Conservation (phyloP, 768 basidiomycete species). For the Omphalotus guepiniiformis region DNA sequence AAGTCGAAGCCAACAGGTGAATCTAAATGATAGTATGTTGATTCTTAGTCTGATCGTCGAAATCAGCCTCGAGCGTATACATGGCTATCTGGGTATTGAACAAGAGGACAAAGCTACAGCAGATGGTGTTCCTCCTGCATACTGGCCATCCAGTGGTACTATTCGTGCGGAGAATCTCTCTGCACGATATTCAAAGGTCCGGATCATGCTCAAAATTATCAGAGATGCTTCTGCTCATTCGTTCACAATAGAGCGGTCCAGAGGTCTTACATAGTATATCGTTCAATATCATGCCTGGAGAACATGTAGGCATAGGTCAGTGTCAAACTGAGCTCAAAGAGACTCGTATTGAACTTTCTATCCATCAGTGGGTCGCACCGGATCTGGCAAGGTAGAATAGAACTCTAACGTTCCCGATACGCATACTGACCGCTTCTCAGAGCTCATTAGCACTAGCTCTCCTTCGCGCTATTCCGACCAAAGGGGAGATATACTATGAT, state of each 20-base stretch:
- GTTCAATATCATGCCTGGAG: conserved; percentile 38
- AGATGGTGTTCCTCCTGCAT: conserved; percentile 52
- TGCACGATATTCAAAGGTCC: conserved; percentile 44
- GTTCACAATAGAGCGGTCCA: conserved; percentile 24
- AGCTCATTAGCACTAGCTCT: conserved; percentile 30
- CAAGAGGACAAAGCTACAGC: conserved; percentile 43
- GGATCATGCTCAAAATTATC: no score
- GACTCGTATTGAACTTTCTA: conserved; percentile 46
- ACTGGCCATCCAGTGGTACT: conserved; percentile 61
- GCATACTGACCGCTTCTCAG: conserved; percentile 16
- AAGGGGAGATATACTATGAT: conserved; percentile 39
- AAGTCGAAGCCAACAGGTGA: conserved; percentile 43
- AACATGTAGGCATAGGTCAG: conserved; percentile 35
- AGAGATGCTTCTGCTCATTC: background rate
- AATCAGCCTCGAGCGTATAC: conserved; percentile 62
- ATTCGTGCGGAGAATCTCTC: conserved; percentile 50
- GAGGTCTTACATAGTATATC: conserved; percentile 33
- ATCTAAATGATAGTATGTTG: conserved; percentile 4
- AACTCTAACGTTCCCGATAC: conserved; percentile 28
- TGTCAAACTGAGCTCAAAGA: conserved; percentile 19
- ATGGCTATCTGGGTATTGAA: conserved; percentile 58
- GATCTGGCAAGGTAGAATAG: conserved; percentile 32
- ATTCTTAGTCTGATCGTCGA: conserved; percentile 17
- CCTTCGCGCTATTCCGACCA: conserved; percentile 37
- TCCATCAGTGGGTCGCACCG: conserved; percentile 36